Evolutionary conservation across 495 filamentous ascomycete genomes (phyloP).

Genomic region (Platismatia glauca): DNA sequence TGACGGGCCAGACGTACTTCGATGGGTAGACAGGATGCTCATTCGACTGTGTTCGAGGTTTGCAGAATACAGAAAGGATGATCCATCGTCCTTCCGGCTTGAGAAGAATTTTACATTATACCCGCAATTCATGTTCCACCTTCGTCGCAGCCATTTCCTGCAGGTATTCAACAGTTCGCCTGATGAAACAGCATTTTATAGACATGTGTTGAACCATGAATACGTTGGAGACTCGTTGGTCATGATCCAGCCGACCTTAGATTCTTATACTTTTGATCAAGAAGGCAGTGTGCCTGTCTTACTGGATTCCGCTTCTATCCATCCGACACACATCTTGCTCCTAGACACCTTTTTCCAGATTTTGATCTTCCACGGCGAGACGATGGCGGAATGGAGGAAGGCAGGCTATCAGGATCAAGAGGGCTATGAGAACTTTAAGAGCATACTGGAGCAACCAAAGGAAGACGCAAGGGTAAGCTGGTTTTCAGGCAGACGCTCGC

Average conservation of each 20-base stretch:
- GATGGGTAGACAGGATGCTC: slow-evolving; percentile 99
- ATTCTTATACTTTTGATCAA: slow-evolving; percentile 94
- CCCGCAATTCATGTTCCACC: slow-evolving; percentile 99
- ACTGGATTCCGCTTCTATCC: slow-evolving; percentile 91
- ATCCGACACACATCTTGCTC: slow-evolving; percentile 86
- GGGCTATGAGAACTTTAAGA: slow-evolving; percentile 92
- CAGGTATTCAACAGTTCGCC: slow-evolving; percentile 99
- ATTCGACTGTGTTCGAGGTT: slow-evolving; percentile 95
- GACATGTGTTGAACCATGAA: slow-evolving; percentile 94
- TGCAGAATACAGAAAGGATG: slow-evolving; percentile 97
- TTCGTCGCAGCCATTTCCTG: slow-evolving; percentile 92
- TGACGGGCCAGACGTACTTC: slow-evolving; percentile 94
- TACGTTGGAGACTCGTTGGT: slow-evolving; percentile 94
- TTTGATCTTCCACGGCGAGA: slow-evolving; percentile 97
- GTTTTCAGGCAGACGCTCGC: background rate
- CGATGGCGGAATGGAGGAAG: slow-evolving; percentile 96
- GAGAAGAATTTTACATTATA: slow-evolving; percentile 99
- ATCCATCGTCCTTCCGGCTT: slow-evolving; percentile 91
- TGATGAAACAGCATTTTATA: slow-evolving; percentile 97
- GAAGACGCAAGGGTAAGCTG: slow-evolving; percentile 83
- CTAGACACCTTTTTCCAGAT: slow-evolving; percentile 99
- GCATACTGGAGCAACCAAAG: slow-evolving; percentile 86
- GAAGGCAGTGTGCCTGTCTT: slow-evolving; percentile 86
- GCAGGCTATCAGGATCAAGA: slow-evolving; percentile 97
- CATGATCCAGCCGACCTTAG: slow-evolving; percentile 98